phyloP scores from a whole-genome alignment of 83 land plant genomes.

The Larix sibirica region DNA sequence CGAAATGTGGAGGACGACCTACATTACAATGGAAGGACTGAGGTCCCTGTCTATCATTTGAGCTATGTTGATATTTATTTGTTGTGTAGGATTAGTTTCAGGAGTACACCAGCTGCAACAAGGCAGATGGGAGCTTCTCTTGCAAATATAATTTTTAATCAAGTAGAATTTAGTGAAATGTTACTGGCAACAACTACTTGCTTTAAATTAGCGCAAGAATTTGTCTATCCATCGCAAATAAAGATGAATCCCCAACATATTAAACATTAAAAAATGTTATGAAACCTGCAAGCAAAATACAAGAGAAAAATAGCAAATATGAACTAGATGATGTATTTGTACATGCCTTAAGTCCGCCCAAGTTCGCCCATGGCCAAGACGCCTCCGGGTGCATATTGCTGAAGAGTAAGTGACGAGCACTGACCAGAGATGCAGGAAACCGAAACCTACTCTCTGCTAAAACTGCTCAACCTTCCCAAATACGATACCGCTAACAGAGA shows the following conservation, averaged over 20 bases:
- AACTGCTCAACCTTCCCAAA: too few species aligned
- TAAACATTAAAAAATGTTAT: neutral
- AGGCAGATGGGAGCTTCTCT: constrained; percentile 58
- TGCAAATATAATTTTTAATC: constrained; percentile 18
- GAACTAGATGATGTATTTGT: too few species aligned
- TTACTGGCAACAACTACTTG: neutral
- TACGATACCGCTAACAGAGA: too few species aligned
- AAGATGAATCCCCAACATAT: neutral
- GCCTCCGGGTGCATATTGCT: too few species aligned
- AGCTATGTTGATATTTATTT: too few species aligned
- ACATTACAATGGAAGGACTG: too few species aligned
- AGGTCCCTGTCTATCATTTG: too few species aligned
- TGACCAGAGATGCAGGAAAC: too few species aligned
- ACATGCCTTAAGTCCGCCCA: neutral
- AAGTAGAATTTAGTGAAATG: neutral
- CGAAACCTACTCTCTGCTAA: too few species aligned
- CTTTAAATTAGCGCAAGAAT: neutral
- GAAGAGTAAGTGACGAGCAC: too few species aligned
- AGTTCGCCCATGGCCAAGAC: constrained; percentile 6
- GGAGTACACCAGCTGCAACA: neutral
- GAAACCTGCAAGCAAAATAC: neutral
- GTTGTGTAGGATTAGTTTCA: too few species aligned
- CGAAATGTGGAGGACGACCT: too few species aligned
- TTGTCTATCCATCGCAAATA: neutral
- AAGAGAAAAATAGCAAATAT: neutral